Percentiles rank a stretch among this genome's conserved stretches.
These are phyloP conservation scores for Thalassiosira sp. DNA, from an alignment of 352 stramenopile genomes.

Conservation along the genomic window DNA sequence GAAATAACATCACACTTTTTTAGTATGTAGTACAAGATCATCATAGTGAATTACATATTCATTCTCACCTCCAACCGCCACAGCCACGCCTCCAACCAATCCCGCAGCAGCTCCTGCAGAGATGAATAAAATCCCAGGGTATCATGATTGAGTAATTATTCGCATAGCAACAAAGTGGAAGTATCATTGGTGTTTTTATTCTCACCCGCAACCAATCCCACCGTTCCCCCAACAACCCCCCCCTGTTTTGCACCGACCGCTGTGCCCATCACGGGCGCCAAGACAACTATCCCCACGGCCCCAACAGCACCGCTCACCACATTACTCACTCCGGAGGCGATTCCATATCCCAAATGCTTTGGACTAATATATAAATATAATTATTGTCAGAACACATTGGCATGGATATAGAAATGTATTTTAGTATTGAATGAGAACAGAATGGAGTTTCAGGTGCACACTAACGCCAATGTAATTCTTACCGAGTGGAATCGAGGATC, in stretches of 20 bases:
- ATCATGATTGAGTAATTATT: background rate
- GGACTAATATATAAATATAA: conserved; percentile 32
- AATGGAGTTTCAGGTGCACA: too few relatives aligned
- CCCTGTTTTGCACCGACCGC: conserved; percentile 36
- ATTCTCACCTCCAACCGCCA: conserved; percentile 46
- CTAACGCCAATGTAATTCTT: too few relatives aligned
- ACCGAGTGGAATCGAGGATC: conserved; percentile 34
- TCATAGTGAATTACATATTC: background rate
- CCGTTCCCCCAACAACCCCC: conserved; percentile 48
- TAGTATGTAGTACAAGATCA: too few relatives aligned
- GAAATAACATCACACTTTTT: background rate
- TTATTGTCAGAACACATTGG: too few relatives aligned
- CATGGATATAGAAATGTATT: too few relatives aligned
- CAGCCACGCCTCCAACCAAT: conserved; percentile 41
- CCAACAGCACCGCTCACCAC: conserved; percentile 65
- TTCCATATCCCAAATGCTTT: conserved; percentile 70
- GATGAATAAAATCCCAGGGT: background rate
- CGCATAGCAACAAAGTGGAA: too few relatives aligned
- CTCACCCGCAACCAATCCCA: conserved; percentile 48
- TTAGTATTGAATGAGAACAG: too few relatives aligned
- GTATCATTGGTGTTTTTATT: too few relatives aligned
- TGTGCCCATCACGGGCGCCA: conserved; percentile 53
- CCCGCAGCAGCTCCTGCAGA: conserved; percentile 36
- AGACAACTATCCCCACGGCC: conserved; percentile 58
- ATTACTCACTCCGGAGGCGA: conserved; percentile 57